Base-by-base conservation (phyloP, 192 early-diverging fungal genomes). In the Entomortierella chlamydospora region DNA sequence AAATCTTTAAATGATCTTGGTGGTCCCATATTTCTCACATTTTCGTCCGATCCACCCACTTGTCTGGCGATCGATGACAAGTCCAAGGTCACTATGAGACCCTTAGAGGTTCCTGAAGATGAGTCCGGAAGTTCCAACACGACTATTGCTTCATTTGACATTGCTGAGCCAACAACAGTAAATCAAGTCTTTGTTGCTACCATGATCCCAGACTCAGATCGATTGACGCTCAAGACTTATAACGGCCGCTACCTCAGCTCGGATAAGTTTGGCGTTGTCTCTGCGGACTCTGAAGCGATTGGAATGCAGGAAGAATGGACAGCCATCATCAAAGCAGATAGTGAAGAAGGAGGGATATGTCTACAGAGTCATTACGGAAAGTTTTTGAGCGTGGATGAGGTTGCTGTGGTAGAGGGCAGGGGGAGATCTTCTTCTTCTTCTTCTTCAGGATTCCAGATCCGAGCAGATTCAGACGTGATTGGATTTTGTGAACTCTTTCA, bases 241-340 rank as follows among this genome's bases (percentile, higher is more conserved):
- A 81, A 83, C 41, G 91, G 90, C 34, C 86, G 86, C 59, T 95
- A 94, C 73, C 81, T 95, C 17, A 82, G 89, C 22, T 84, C 86
- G 5, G 94, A 95, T 85, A 93, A 93, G 51, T 91, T 95, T 79
- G 94, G 93, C 9, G 86, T 91, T n/a, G 91, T 93, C 7, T 63
- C 83, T 7, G 88, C 87, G 26, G 89, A 91, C 22, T 64, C 81
- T 30, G 93, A 95, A 63, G 94, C 93, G 0, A 91, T 94, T 37
- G 91, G 93, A 1, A 90, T 88, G n/a, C 81, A 85, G 45, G 93
- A 95, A 68, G 94, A 95, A 74, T 95, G 92, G 92, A 85, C 84
- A 39, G 85, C 90, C 9, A 73, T 88, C 17, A 57, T 92, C 20
- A 73, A 68, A 22, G 26, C 63, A 4, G 78, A 84, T 31, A 45